Conservation (phyloP, 2,329 filamentous ascomycete genomes). For the Lecanoromycetidae sp. region DNA sequence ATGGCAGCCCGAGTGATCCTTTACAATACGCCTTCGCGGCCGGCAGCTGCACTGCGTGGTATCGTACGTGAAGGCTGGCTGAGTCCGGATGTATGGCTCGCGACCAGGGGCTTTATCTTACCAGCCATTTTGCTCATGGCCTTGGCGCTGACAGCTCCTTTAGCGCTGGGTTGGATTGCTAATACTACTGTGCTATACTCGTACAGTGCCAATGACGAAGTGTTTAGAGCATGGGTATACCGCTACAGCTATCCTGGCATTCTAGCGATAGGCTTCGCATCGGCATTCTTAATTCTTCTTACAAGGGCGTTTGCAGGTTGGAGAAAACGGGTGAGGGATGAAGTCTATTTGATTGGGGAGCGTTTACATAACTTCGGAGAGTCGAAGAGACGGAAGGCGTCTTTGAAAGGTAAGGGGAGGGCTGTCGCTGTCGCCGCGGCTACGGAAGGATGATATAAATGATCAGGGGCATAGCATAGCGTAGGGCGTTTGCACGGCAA, state of each 20-base stretch:
- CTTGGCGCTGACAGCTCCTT: conserved; percentile 52
- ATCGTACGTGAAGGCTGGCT: conserved; percentile 65
- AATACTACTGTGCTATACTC: conserved; percentile 33
- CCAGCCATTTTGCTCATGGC: conserved; percentile 54
- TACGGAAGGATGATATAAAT: too few relatives aligned
- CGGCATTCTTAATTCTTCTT: conserved; percentile 29
- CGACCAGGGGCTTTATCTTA: conserved; percentile 78
- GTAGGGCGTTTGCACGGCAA: neutral
- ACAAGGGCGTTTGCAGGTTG: conserved; percentile 55
- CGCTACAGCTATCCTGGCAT: conserved; percentile 63
- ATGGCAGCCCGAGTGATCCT: conserved; percentile 59
- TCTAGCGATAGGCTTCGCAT: conserved; percentile 41
- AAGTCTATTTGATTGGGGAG: conserved; percentile 93
- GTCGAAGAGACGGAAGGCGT: conserved; percentile 22
- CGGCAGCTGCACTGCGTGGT: conserved; percentile 61
- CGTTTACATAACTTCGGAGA: conserved; percentile 87
- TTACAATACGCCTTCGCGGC: conserved; percentile 55
- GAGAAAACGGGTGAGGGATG: conserved; percentile 74
- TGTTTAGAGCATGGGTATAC: conserved; percentile 37
- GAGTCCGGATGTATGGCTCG: conserved; percentile 62
- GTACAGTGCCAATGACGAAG: conserved; percentile 19
- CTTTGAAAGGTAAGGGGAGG: conserved; percentile 7
- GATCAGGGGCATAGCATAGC: neutral
- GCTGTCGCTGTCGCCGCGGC: neutral
- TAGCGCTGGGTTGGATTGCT: conserved; percentile 43